Evolutionary conservation across 192 early-diverging fungal genomes (phyloP), one percentile per base, ranked within the genome.

Genomic region (Diversispora epigaea): DNA sequence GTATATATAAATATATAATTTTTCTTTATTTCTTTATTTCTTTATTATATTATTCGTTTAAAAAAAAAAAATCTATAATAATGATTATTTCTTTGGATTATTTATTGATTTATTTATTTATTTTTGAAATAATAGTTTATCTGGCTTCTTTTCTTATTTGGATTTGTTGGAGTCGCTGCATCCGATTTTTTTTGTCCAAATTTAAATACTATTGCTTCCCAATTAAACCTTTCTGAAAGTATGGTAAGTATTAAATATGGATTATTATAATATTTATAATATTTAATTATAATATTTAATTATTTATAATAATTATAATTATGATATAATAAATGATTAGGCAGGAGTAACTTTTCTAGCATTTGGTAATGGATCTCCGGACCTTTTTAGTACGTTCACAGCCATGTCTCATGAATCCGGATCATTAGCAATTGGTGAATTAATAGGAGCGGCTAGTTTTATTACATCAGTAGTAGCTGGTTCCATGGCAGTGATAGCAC

Each of bases 151-250:
- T 86, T 92, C 71, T 79, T 94, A 39, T 93, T 93, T 78, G 88
- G 89, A 0, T 90, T 89, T 80, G 86, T 93, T 0, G 91, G 91
- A 10, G 89, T 92, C 15, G 88, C 92, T 44, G 93, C 93, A 2
- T 94, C 91, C 4, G 92, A 93, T 72, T 95, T 93, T 73, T 92
- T 92, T 73, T 94, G 91, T 87, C 93, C 95, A 8, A 98, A 98
- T 73, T 87, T 98, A 60, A 87, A 85, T 70, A 91, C 91, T 0
- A 89, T 97, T 69, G 86, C 93, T 6, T 79, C 85, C 68, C 84
- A 87, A 57, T 75, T 98, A 41, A 83, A 84, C 60, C 78, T 98
- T 43, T 91, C 93, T 3, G 95, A 98, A 76, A 92, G 91, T 62
- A 85, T 98, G 80, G 86, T 85, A 82, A 72, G 76, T 75, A 70